phyloP scores from a whole-genome alignment of 2,329 filamentous ascomycete species.

The Scleromitrula shiraiana region DNA sequence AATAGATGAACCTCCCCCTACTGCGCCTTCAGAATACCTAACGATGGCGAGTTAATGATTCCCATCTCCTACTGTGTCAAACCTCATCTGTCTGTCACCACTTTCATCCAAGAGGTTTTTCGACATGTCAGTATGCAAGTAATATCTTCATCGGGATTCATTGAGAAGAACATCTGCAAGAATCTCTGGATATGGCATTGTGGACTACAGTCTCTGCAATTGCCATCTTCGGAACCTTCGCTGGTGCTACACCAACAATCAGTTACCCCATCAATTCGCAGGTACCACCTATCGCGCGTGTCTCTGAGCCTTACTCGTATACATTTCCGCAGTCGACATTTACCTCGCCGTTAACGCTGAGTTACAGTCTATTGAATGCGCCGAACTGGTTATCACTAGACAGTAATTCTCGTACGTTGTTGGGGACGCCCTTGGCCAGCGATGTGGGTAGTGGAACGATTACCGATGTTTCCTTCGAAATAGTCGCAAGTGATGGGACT shows the following conservation, averaged over 20 bases:
- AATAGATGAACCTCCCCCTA: slow-evolving; percentile 18
- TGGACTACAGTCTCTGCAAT: slow-evolving; percentile 9
- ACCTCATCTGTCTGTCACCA: slow-evolving; percentile 6
- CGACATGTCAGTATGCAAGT: slow-evolving; percentile 10
- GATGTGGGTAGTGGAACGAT: slow-evolving; percentile 50
- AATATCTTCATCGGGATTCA: slow-evolving; percentile 8
- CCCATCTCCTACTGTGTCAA: slow-evolving; percentile 8
- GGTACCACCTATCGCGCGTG: slow-evolving; percentile 68
- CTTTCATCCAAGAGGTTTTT: slow-evolving; percentile 9
- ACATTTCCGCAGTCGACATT: slow-evolving; percentile 70
- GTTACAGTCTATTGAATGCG: slow-evolving; percentile 57
- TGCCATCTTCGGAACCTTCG: slow-evolving; percentile 17
- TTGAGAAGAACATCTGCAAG: slow-evolving; percentile 5
- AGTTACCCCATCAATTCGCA: slow-evolving; percentile 78
- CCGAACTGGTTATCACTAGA: slow-evolving; percentile 73
- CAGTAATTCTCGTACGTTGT: slow-evolving; percentile 53
- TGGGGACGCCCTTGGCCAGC: slow-evolving; percentile 55
- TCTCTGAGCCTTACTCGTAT: slow-evolving; percentile 60
- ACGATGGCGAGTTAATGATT: slow-evolving; percentile 14
- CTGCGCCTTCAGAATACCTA: slow-evolving; percentile 20
- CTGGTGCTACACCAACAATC: slow-evolving; percentile 31
- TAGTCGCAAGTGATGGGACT: slow-evolving; percentile 61
- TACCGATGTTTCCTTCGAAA: slow-evolving; percentile 39
- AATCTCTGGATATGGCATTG: slow-evolving; percentile 20
- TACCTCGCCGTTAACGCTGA: slow-evolving; percentile 48